Conservation (phyloP, 106 monocot species). For the Xerophyta viscosa region DNA sequence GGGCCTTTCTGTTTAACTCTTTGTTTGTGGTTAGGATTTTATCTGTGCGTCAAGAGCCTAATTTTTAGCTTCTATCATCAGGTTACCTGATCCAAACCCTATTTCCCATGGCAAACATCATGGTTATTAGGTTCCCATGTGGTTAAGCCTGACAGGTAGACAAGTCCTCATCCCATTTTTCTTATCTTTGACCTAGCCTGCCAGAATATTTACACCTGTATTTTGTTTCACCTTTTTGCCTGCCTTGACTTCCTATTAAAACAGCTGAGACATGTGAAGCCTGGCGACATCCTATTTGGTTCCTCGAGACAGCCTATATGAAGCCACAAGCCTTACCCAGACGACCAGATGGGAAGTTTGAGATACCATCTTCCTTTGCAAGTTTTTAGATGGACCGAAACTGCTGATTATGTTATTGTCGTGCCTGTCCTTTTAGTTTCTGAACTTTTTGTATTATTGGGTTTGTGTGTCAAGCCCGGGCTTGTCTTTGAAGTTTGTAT, state of each 20-base stretch:
- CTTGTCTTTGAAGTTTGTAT: too few species aligned
- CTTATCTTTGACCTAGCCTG: slow-evolving; percentile 30
- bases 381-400: background rate
- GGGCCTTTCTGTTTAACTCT: background rate
- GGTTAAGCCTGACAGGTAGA: slow-evolving; percentile 70
- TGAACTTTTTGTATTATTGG: too few species aligned
- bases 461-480: too few species aligned
- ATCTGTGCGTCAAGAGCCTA: slow-evolving; percentile 17
- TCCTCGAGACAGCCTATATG: slow-evolving; percentile 42
- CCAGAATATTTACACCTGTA: slow-evolving; percentile 36
- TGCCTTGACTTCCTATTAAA: slow-evolving; percentile 56
- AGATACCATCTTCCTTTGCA: slow-evolving; percentile 12
- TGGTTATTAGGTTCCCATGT: slow-evolving; percentile 64
- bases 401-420: too few species aligned
- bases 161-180: slow-evolving; percentile 14
- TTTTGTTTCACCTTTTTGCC: slow-evolving; percentile 41
- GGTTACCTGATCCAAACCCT: slow-evolving; percentile 77
- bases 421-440: too few species aligned
- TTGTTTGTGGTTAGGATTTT: too few species aligned
- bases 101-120: slow-evolving; percentile 72
- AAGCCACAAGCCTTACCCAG: slow-evolving; percentile 70
- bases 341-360: slow-evolving; percentile 57
- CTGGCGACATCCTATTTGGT: slow-evolving; percentile 64
- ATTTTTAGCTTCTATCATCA: slow-evolving; percentile 48
- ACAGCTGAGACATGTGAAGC: slow-evolving; percentile 72